phyloP scores from a whole-genome alignment of 2,329 filamentous ascomycete species.

The Nigrograna mackinnonii region DNA sequence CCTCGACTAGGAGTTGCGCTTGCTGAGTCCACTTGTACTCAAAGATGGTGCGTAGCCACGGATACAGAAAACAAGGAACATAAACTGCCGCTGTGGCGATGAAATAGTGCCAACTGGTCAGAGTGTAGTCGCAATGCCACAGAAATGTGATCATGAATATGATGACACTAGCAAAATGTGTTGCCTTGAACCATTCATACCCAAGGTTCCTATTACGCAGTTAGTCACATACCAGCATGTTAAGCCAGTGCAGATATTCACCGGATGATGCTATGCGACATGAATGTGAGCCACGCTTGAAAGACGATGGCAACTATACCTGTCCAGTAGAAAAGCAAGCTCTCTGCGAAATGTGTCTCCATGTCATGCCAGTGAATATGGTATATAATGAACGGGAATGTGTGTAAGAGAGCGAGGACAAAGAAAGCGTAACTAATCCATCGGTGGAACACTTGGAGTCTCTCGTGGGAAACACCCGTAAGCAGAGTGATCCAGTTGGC shows the following conservation, averaged over 20 bases:
- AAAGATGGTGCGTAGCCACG: slow-evolving; percentile 52
- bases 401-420: slow-evolving; percentile 59
- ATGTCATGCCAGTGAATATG: slow-evolving; percentile 55
- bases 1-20: slow-evolving; percentile 42
- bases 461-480: slow-evolving; percentile 61
- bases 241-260: too few relatives aligned
- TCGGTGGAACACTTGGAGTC: slow-evolving; percentile 49
- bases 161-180: slow-evolving; percentile 56
- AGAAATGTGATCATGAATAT: slow-evolving; percentile 64
- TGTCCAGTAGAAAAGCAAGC: slow-evolving; percentile 55
- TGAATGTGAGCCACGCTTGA: slow-evolving; percentile 60
- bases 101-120: slow-evolving; percentile 66
- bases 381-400: slow-evolving; percentile 63
- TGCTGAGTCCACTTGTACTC: slow-evolving; percentile 52
- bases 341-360: slow-evolving; percentile 48
- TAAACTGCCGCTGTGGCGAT: slow-evolving; percentile 60
- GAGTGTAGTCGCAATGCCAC: slow-evolving; percentile 60
- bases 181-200: slow-evolving; percentile 66
- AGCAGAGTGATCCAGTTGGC: slow-evolving; percentile 58
- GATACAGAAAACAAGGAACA: slow-evolving; percentile 49
- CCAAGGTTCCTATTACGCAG: slow-evolving; percentile 58
- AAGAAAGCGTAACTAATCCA: slow-evolving; percentile 53
- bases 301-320: slow-evolving; percentile 58
- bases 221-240: too few relatives aligned
- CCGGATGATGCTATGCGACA: slow-evolving; percentile 56